phyloP scores from a whole-genome alignment of 2,329 filamentous ascomycete genomes.

The Paradendryphiella salina region DNA sequence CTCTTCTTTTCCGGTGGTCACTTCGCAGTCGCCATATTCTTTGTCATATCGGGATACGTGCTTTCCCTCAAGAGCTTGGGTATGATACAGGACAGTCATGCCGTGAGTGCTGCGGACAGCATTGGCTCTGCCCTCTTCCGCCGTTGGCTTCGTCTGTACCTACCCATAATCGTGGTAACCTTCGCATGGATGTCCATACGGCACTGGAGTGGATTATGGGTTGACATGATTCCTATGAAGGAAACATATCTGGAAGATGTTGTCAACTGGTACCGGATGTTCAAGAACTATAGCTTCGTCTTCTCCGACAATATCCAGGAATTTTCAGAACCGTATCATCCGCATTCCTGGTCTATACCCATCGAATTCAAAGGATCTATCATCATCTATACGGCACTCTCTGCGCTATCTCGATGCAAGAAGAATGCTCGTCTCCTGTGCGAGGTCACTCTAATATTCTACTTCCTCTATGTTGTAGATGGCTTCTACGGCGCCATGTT shows the following conservation, averaged over 20 bases:
- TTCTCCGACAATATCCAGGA: conserved; percentile 64
- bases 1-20: conserved; percentile 55
- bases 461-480: conserved; percentile 70
- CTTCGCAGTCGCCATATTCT: conserved; percentile 60
- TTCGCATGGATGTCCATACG: conserved; percentile 58
- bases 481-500: conserved; percentile 59
- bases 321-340: conserved; percentile 51
- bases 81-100: conserved; percentile 50
- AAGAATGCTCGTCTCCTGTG: conserved; percentile 60
- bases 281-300: conserved; percentile 70
- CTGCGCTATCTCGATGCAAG: conserved; percentile 62
- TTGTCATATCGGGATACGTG: conserved; percentile 58
- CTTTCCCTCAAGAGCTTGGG: conserved; percentile 54
- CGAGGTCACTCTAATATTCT: conserved; percentile 59
- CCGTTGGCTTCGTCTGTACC: conserved; percentile 55
- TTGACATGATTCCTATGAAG: conserved; percentile 56
- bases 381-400: conserved; percentile 60
- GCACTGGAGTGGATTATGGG: conserved; percentile 48
- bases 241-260: conserved; percentile 46
- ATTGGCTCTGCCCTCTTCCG: conserved; percentile 56
- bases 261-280: conserved; percentile 34
- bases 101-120: conserved; percentile 47
- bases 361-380: conserved; percentile 61
- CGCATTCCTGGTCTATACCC: conserved; percentile 46
- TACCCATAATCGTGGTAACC: conserved; percentile 60